Evolutionary conservation across 148 eudicot species (phyloP).

Genomic region (Chenopodium quinoa): DNA sequence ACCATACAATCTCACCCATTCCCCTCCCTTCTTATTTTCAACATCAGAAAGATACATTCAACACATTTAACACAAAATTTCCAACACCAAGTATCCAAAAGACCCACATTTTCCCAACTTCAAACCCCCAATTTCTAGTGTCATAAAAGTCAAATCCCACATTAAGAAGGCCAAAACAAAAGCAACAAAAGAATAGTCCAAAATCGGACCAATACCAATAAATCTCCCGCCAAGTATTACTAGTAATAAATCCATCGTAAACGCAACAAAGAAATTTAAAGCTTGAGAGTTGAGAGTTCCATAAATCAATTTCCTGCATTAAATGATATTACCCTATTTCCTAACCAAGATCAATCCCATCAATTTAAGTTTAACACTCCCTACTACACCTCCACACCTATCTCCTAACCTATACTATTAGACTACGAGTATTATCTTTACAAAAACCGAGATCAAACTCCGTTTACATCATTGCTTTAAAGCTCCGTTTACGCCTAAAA

Average conservation of each 20-base stretch:
- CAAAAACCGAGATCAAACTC: no score
- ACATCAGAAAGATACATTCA: neutral
- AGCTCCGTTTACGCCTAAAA: no score
- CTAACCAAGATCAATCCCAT: neutral
- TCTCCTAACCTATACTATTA: neutral
- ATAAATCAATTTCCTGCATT: conserved; percentile 18
- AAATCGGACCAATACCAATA: neutral
- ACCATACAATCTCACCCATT: no score
- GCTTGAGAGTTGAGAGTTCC: neutral
- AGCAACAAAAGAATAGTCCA: conserved; percentile 3
- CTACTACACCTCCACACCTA: neutral
- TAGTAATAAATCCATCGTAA: no score
- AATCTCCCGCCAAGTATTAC: neutral
- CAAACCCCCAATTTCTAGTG: neutral
- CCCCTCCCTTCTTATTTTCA: neutral
- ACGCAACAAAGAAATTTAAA: neutral
- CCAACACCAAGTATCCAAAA: neutral
- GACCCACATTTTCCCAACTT: neutral
- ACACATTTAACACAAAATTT: neutral
- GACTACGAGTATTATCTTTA: no score
- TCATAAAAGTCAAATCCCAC: neutral
- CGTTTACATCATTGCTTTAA: no score
- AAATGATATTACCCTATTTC: conserved; percentile 14
- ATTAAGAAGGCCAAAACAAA: conserved; percentile 2
- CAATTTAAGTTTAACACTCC: neutral